Evolutionary conservation across 2,329 filamentous ascomycete genomes (phyloP).

Genomic region (Aspergillaceae sp.): DNA sequence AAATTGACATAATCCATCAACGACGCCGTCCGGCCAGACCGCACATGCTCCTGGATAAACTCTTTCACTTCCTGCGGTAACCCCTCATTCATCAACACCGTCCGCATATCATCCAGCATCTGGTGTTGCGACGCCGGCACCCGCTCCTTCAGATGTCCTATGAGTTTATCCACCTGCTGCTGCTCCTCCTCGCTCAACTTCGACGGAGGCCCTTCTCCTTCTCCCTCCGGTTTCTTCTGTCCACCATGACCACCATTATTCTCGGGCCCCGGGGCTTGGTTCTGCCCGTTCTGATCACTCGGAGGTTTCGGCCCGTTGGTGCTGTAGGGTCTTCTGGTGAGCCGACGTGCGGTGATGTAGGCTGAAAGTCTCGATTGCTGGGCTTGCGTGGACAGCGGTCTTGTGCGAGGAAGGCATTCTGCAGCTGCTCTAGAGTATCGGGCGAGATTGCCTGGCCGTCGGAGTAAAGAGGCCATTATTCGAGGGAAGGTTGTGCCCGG

Average conservation of each 20-base stretch:
- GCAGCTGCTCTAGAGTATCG: conserved; percentile 52
- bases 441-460: conserved; percentile 58
- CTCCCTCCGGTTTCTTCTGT: conserved; percentile 17
- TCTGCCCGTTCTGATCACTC: conserved; percentile 27
- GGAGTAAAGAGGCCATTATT: conserved; percentile 59
- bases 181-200: conserved; percentile 48
- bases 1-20: conserved; percentile 54
- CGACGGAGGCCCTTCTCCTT: conserved; percentile 32
- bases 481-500: conserved; percentile 25
- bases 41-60: conserved; percentile 49
- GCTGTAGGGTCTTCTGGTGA: conserved; percentile 30
- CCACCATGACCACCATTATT: conserved; percentile 38
- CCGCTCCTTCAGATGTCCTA: conserved; percentile 48
- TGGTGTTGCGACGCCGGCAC: conserved; percentile 56
- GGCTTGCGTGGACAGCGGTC: conserved; percentile 35
- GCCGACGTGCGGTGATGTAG: conserved; percentile 23
- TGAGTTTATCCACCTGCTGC: conserved; percentile 49
- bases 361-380: conserved; percentile 32
- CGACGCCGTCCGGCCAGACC: conserved; percentile 38
- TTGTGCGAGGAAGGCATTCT: conserved; percentile 44
- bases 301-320: conserved; percentile 39
- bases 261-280: conserved; percentile 29
- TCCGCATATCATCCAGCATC: conserved; percentile 52
- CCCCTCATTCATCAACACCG: conserved; percentile 57
- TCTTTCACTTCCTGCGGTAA: conserved; percentile 61